Conservation (phyloP, 2,329 filamentous ascomycete genomes). For the Colletotrichum chrysophilum region DNA sequence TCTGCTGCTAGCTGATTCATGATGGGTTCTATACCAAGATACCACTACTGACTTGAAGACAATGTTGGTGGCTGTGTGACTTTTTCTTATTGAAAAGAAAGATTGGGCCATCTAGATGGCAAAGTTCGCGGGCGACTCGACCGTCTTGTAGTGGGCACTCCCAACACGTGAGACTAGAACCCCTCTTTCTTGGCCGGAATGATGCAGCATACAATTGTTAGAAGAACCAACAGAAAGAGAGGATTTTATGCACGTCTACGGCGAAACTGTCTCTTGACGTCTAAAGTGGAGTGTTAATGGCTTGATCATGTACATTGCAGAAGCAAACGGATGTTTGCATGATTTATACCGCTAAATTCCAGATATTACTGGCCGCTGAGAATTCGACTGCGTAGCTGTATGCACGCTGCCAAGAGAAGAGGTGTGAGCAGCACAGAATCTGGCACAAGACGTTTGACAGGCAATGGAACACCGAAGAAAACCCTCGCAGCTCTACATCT, state of each 20-base stretch:
- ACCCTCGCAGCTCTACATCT: not conserved
- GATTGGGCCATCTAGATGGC: not conserved
- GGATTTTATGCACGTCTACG: not conserved
- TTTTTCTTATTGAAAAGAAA: accelerated
- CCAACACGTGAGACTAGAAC: not conserved
- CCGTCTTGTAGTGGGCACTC: not conserved
- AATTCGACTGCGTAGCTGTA: not conserved
- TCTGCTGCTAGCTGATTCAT: not conserved
- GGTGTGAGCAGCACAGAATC: not conserved
- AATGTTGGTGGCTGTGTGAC: not conserved
- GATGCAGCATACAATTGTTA: not conserved
- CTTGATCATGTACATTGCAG: not conserved
- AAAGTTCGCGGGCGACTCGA: not conserved
- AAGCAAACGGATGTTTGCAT: not conserved
- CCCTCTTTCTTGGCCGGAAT: not conserved
- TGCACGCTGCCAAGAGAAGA: not conserved
- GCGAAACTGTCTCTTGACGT: not conserved
- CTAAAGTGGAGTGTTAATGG: not conserved
- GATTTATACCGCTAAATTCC: not conserved
- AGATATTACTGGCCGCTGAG: not conserved
- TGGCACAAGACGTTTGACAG: not conserved
- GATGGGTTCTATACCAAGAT: not conserved
- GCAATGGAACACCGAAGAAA: not conserved
- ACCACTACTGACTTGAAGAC: not conserved
- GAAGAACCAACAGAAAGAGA: not conserved